phyloP scores from a whole-genome alignment of 2,329 filamentous ascomycete species.

The Bimuria novae-zelandiae region DNA sequence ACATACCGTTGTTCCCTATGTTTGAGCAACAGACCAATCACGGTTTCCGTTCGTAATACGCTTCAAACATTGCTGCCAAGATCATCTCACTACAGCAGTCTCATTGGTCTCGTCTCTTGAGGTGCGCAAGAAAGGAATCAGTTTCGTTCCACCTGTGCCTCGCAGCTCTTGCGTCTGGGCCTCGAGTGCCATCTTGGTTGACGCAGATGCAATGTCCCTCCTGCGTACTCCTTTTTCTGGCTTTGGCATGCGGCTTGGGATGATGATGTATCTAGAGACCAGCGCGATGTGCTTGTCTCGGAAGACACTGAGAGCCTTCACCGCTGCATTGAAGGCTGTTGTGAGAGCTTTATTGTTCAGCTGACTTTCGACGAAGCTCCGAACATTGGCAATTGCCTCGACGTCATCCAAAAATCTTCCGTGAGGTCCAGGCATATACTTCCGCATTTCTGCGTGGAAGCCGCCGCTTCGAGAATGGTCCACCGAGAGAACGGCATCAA shows the following conservation, averaged over 20 bases:
- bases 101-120: constrained; percentile 57
- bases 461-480: constrained; percentile 50
- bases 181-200: constrained; percentile 44
- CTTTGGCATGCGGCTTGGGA: constrained; percentile 43
- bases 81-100: constrained; percentile 31
- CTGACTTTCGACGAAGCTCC: constrained; percentile 48
- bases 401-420: constrained; percentile 56
- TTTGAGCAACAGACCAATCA: constrained; percentile 29
- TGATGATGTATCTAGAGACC: constrained; percentile 59
- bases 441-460: constrained; percentile 54
- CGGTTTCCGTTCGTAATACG: constrained; percentile 14
- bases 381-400: constrained; percentile 52
- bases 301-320: constrained; percentile 52
- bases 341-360: constrained; percentile 41
- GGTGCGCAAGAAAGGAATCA: constrained; percentile 59
- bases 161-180: constrained; percentile 46
- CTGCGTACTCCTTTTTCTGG: constrained; percentile 25
- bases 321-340: constrained; percentile 53
- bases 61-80: neutral
- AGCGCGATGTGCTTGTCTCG: constrained; percentile 59
- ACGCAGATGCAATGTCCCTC: constrained; percentile 53
- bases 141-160: constrained; percentile 58
- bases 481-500: constrained; percentile 58
- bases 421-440: constrained; percentile 60
- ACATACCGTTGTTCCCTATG: constrained; percentile 39